Conservation (phyloP, 2,329 filamentous ascomycete genomes). For the Penicillium carneum region DNA sequence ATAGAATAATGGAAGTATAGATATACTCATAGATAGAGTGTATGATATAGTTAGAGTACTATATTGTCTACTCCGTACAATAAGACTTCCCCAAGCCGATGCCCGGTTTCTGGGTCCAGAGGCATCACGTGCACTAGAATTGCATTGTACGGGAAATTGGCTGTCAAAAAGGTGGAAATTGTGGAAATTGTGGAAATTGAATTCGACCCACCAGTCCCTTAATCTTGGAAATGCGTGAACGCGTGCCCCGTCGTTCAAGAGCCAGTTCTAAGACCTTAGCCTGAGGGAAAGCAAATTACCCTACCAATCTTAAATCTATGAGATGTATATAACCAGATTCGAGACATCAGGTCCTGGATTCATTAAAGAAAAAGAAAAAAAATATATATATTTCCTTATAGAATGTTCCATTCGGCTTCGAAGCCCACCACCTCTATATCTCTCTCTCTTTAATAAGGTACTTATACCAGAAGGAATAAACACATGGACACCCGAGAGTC, state of each 20-base stretch:
- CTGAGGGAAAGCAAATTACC: neutral
- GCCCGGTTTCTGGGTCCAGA: constrained; percentile 7
- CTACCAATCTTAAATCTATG: neutral
- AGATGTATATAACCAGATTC: neutral
- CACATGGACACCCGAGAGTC: constrained; percentile 12
- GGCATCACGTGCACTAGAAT: neutral
- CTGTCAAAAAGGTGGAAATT: neutral
- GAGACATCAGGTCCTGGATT: neutral
- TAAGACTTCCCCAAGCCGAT: too few relatives aligned
- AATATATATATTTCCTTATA: too few relatives aligned
- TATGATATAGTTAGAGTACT: neutral
- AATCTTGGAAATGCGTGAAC: constrained; percentile 28
- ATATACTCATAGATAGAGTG: too few relatives aligned
- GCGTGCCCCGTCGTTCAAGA: constrained; percentile 26
- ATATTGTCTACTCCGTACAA: too few relatives aligned
- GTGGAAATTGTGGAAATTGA: neutral
- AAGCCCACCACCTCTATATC: too few relatives aligned
- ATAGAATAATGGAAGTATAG: too few relatives aligned
- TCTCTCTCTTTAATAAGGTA: too few relatives aligned
- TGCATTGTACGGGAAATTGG: constrained; percentile 3
- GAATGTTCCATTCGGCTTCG: neutral
- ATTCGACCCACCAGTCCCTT: constrained; percentile 31
- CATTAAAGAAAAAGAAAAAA: neutral
- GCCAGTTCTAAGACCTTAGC: constrained; percentile 3
- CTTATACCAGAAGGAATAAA: neutral